These are phyloP conservation scores for Neofusicoccum ribis DNA, from an alignment of 2,329 filamentous ascomycete genomes.

Conservation along the genomic window DNA sequence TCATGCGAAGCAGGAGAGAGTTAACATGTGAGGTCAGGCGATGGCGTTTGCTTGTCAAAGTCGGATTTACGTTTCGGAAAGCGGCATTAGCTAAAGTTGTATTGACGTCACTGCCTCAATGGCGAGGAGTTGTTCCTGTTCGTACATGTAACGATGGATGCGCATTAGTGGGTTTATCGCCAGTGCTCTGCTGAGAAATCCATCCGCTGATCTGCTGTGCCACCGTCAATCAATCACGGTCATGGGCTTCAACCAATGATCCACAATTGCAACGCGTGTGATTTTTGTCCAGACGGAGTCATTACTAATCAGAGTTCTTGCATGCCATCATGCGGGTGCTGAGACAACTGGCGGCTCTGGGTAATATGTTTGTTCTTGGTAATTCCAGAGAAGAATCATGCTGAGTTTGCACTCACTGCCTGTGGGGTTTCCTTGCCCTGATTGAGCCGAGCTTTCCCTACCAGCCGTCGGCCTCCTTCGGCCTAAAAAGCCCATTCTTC, in stretches of 20 bases:
- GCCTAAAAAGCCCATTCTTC: constrained; percentile 60
- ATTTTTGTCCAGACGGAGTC: no score
- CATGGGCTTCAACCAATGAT: neutral
- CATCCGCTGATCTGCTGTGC: neutral
- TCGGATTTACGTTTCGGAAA: neutral
- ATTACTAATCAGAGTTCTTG: no score
- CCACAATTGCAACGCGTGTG: no score
- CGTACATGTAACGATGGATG: neutral
- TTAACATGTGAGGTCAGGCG: neutral
- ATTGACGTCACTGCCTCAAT: neutral
- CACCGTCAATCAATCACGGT: neutral
- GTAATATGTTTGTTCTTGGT: no score
- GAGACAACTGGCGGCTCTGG: no score
- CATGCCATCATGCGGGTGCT: no score
- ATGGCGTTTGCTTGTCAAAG: neutral
- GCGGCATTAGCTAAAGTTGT: neutral
- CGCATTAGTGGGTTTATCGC: neutral
- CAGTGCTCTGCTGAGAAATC: neutral
- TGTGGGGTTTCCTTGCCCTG: no score
- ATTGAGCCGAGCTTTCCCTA: neutral
- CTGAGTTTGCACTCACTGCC: no score
- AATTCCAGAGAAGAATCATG: no score
- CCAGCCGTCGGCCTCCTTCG: constrained; percentile 23
- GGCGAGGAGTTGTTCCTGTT: neutral
- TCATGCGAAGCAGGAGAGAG: neutral